phyloP scores from a whole-genome alignment of 1,284 basidiomycete genomes.

The Pseudozyma hubeiensis region DNA sequence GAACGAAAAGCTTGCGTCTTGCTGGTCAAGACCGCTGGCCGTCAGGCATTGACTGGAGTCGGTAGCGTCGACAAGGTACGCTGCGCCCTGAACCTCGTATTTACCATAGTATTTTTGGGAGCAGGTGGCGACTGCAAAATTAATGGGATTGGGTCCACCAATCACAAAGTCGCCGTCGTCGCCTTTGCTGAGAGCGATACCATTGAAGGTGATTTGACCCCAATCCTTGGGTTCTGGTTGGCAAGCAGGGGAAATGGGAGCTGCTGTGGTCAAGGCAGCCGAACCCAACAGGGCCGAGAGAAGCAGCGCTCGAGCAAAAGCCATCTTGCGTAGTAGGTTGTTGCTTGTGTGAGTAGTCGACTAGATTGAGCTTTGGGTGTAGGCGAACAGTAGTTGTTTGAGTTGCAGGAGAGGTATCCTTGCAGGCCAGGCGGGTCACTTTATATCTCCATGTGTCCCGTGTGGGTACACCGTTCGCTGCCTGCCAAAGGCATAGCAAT shows the following conservation, averaged over 20 bases:
- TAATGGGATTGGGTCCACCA: constrained; percentile 18
- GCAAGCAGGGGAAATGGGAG: constrained; percentile 12
- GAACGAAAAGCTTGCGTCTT: constrained; percentile 16
- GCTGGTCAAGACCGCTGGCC: constrained; percentile 18
- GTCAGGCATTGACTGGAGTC: constrained; percentile 26
- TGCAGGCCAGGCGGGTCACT: too few species aligned
- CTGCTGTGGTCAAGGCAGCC: constrained; percentile 6
- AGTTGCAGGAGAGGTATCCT: too few species aligned
- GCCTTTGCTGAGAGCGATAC: constrained; percentile 11
- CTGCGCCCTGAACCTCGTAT: not conserved
- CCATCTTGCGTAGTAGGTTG: constrained; percentile 4
- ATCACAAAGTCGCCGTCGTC: constrained; percentile 16
- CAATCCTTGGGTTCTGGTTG: not conserved
- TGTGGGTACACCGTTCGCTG: too few species aligned
- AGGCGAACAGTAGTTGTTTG: too few species aligned
- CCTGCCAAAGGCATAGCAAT: too few species aligned
- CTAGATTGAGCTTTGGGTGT: too few species aligned
- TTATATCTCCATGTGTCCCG: too few species aligned
- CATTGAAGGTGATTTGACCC: constrained; percentile 10
- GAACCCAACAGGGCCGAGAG: constrained; percentile 15
- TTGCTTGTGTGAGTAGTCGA: too few species aligned
- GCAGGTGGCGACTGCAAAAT: constrained; percentile 19
- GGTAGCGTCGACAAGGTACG: constrained; percentile 24
- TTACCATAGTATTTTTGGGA: not conserved
- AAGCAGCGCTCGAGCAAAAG: constrained; percentile 9